Percentiles rank a stretch among this genome's conserved stretches.
These are phyloP conservation scores for Ophiognomonia clavigignenti-juglandacearum DNA, from an alignment of 2,329 filamentous ascomycete species.

Conservation along the genomic window DNA sequence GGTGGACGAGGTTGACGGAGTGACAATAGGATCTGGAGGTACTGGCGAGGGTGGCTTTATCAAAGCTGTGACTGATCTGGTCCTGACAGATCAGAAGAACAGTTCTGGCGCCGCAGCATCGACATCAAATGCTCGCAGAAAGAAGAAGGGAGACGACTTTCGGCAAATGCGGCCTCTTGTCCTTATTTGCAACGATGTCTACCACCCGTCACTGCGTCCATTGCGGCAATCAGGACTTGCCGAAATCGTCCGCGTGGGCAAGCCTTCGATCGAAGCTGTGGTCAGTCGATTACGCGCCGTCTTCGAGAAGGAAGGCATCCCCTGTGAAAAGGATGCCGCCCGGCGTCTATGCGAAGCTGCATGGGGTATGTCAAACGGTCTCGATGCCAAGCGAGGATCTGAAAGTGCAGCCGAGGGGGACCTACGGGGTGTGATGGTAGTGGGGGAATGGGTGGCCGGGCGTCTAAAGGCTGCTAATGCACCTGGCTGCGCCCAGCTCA, in stretches of 20 bases:
- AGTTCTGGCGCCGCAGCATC: conserved; percentile 24
- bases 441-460: conserved; percentile 80
- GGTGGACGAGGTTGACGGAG: conserved; percentile 95
- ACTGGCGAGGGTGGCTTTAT: conserved; percentile 91
- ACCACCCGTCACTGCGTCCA: conserved; percentile 81
- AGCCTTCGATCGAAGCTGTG: conserved; percentile 81
- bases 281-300: conserved; percentile 75
- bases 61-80: conserved; percentile 87
- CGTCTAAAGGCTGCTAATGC: conserved; percentile 52
- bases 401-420: conserved; percentile 68
- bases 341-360: conserved; percentile 77
- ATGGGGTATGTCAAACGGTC: conserved; percentile 72
- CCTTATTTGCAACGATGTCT: conserved; percentile 95
- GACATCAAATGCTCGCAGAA: conserved; percentile 39
- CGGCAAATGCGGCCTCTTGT: conserved; percentile 82
- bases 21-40: conserved; percentile 71
- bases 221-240: conserved; percentile 80
- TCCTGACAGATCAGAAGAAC: conserved; percentile 83
- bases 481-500: conserved; percentile 43
- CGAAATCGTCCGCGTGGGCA: conserved; percentile 87
- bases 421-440: conserved; percentile 77
- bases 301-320: conserved; percentile 84
- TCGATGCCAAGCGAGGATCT: conserved; percentile 63
- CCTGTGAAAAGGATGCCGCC: conserved; percentile 84
- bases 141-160: conserved; percentile 81